Conservation (phyloP, 495 filamentous ascomycete species). For the Paragyromitra xinjiangensis region DNA sequence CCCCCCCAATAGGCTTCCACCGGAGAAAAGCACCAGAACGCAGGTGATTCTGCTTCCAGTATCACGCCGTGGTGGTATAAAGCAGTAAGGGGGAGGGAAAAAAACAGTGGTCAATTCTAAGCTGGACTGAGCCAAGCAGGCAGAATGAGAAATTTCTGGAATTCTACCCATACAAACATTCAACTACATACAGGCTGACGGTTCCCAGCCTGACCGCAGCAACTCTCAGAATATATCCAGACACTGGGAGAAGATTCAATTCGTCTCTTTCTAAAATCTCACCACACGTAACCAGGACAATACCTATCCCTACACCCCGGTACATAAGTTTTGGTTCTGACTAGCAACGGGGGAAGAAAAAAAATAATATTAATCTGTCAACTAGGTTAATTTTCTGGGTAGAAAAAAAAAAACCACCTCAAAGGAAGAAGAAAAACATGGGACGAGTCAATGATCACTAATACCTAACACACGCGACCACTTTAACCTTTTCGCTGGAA, state of each 20-base stretch:
- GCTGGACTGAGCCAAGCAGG: background rate
- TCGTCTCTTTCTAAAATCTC: slow-evolving; percentile 11
- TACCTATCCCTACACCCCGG: background rate
- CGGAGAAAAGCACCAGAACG: slow-evolving; percentile 1
- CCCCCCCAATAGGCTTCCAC: background rate
- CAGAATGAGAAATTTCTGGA: background rate
- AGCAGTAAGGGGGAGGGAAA: background rate
- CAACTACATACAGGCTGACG: slow-evolving; percentile 1
- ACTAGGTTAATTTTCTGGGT: slow-evolving; percentile 12
- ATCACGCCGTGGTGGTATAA: background rate
- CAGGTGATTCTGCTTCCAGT: slow-evolving; percentile 14
- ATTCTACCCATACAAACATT: slow-evolving; percentile 15
- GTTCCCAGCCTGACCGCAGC: slow-evolving; percentile 29
- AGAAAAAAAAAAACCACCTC: slow-evolving; percentile 16
- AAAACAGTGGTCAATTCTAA: slow-evolving; percentile 13
- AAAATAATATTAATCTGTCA: background rate
- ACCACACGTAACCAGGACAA: slow-evolving; percentile 2
- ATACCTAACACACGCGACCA: slow-evolving; percentile 20
- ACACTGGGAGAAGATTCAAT: background rate
- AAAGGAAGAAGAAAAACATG: background rate
- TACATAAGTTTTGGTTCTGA: slow-evolving; percentile 1
- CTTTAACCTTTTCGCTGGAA: background rate
- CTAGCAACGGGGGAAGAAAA: background rate
- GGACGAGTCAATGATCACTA: slow-evolving; percentile 29
- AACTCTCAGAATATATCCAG: slow-evolving; percentile 19